Evolutionary conservation across 2,329 filamentous ascomycete species (phyloP).

Genomic region (Conoideocrella luteorostrata): DNA sequence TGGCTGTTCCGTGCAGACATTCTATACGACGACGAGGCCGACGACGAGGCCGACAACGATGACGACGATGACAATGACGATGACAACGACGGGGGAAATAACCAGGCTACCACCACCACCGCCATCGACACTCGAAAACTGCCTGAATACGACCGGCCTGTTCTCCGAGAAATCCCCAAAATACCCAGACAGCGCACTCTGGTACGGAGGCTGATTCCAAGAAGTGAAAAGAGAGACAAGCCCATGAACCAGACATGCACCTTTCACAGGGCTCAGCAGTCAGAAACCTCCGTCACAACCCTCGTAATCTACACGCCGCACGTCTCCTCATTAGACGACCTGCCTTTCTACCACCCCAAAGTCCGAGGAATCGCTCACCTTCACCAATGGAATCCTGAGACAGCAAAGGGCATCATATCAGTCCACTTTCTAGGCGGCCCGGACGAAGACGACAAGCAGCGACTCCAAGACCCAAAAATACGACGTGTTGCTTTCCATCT

Average conservation of each 20-base stretch:
- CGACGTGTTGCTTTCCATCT: constrained; percentile 63
- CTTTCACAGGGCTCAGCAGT: constrained; percentile 44
- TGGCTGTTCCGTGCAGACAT: constrained; percentile 77
- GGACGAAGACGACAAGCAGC: too few species aligned
- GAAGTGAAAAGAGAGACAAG: constrained; percentile 70
- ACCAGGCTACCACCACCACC: background rate
- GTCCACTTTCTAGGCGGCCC: constrained; percentile 54
- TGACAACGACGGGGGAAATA: too few species aligned
- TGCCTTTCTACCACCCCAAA: constrained; percentile 85
- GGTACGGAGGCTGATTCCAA: constrained; percentile 71
- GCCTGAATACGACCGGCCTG: constrained; percentile 3
- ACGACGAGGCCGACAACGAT: constrained; percentile 12
- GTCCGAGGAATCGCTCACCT: constrained; percentile 70
- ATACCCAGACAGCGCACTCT: constrained; percentile 53
- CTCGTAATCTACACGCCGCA: constrained; percentile 74
- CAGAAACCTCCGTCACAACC: constrained; percentile 19
- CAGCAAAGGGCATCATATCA: constrained; percentile 44
- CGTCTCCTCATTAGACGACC: constrained; percentile 48
- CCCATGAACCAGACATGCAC: constrained; percentile 78
- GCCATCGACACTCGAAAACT: background rate
- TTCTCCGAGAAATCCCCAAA: constrained; percentile 15
- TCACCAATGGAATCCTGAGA: constrained; percentile 53
- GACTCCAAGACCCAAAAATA: constrained; percentile 40
- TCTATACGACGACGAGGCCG: constrained; percentile 33
- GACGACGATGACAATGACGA: too few species aligned